These are phyloP conservation scores for Atractiella rhizophila DNA, from an alignment of 768 basidiomycete genomes.

Conservation along the genomic window DNA sequence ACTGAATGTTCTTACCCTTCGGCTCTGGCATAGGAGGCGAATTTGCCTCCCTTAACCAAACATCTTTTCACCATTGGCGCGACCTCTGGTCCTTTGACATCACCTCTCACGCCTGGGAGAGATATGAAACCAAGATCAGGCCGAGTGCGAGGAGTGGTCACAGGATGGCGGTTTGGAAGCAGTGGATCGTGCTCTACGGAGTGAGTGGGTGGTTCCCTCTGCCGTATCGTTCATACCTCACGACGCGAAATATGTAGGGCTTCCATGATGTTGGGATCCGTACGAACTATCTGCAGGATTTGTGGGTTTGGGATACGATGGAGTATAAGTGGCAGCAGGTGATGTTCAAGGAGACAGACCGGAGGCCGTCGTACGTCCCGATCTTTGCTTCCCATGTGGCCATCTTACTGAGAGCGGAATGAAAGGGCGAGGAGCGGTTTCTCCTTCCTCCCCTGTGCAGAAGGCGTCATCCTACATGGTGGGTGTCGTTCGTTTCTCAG, in stretches of 20 bases:
- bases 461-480: slow-evolving; percentile 63
- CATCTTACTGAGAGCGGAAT: slow-evolving; percentile 14
- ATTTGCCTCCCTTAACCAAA: slow-evolving; percentile 22
- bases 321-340: slow-evolving; percentile 45
- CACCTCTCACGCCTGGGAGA: slow-evolving; percentile 51
- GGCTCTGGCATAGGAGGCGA: slow-evolving; percentile 43
- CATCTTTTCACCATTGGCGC: slow-evolving; percentile 47
- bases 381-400: background rate
- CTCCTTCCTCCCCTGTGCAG: slow-evolving; percentile 49
- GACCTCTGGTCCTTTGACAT: slow-evolving; percentile 68
- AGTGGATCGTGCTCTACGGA: slow-evolving; percentile 60
- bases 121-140: slow-evolving; percentile 58
- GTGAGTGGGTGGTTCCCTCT: background rate
- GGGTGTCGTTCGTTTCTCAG: background rate
- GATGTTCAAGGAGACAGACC: slow-evolving; percentile 43
- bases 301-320: slow-evolving; percentile 61
- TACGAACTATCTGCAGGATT: slow-evolving; percentile 43
- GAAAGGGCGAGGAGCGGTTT: slow-evolving; percentile 32
- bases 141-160: slow-evolving; percentile 65
- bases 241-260: slow-evolving; percentile 30
- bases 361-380: slow-evolving; percentile 40
- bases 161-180: slow-evolving; percentile 78
- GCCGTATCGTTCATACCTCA: slow-evolving; percentile 51
- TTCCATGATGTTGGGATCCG: slow-evolving; percentile 67
- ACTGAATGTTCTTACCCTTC: slow-evolving; percentile 25